phyloP scores from a whole-genome alignment of 495 filamentous ascomycete genomes.

The Schizothecium vesticola region DNA sequence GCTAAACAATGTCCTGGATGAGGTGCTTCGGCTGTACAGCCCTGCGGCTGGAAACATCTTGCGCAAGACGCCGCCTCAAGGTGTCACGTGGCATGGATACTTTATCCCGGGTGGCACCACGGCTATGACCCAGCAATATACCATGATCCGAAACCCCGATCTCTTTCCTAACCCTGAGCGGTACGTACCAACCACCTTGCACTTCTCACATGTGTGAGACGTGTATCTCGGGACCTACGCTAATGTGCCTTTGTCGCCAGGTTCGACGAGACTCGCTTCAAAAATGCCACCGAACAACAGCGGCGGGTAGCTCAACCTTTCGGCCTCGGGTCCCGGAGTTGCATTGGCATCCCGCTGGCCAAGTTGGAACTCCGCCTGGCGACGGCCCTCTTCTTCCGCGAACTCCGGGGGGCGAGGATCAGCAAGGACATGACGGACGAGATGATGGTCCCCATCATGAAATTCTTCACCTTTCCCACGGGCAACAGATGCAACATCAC shows the following conservation, averaged over 20 bases:
- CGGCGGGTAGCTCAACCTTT: slow-evolving; percentile 50
- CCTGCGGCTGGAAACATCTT: slow-evolving; percentile 42
- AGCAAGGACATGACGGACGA: slow-evolving; percentile 40
- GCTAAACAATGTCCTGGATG: slow-evolving; percentile 49
- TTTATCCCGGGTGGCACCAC: slow-evolving; percentile 28
- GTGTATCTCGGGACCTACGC: no score
- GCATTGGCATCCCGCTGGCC: slow-evolving; percentile 32
- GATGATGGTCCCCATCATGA: slow-evolving; percentile 40
- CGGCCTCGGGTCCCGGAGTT: slow-evolving; percentile 41
- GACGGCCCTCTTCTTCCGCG: slow-evolving; percentile 29
- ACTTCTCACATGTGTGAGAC: background rate
- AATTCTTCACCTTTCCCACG: slow-evolving; percentile 42
- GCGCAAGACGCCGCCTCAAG: slow-evolving; percentile 26
- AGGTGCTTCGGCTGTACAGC: slow-evolving; percentile 53
- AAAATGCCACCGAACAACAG: slow-evolving; percentile 42
- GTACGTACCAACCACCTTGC: background rate
- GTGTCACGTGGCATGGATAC: slow-evolving; percentile 24
- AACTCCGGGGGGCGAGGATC: slow-evolving; percentile 23
- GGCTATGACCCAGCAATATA: slow-evolving; percentile 36
- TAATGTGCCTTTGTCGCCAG: background rate
- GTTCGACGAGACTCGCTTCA: slow-evolving; percentile 31
- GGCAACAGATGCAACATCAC: slow-evolving; percentile 8
- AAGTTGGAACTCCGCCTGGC: slow-evolving; percentile 31
- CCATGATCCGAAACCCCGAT: slow-evolving; percentile 30
- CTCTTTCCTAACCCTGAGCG: slow-evolving; percentile 31